Base-by-base conservation (phyloP, 257 asterid genomes). In the Ligustrum vulgare region DNA sequence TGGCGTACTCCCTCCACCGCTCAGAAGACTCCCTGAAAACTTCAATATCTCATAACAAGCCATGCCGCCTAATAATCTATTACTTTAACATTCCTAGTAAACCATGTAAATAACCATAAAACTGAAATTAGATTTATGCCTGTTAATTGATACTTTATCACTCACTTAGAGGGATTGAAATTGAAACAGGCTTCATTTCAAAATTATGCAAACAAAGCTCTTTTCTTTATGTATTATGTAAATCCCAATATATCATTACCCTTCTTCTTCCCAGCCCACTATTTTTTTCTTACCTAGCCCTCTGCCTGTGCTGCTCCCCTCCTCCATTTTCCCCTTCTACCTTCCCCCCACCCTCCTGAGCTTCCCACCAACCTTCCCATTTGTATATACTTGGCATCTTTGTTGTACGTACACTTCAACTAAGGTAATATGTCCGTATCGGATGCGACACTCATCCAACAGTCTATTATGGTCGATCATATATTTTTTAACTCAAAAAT, bases 1-100 rank as follows among this genome's bases (percentile, higher is more conserved):
- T 11, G 85, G 85, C 6, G 18, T 70, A 20, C 86, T 82, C 31
- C 82, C 82, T 34, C 84, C 88, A 5, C 88, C 82, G 20, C 83
- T 80, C 66, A 84, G 31, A 13, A 84, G 51, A 70, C 75, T 70
- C 36, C 88, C 88, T 84, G 81, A 77, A 54, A 71, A 71, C 25
- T 28, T 32, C 65, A 71, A 25, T 2, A 25, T 49, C 39, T 28
- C 41, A 22, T 69, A 28, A 58, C 28, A 64, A 64, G 51, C 35
- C 35, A 41, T 41, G 9, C 67, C 0, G 18, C 33, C 12, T 60
- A 60, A 60, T 56, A 25, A 60, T 25, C 67, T 22, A 9, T 25
- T 10, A 56, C 16, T 25, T 10, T 23, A 51, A 51, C 62, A 58
- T 22, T 58, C 62, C 10, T n/a, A 16, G 25, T 23, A 60, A 60